These are phyloP conservation scores for Fusarium chuoi DNA, from an alignment of 2,329 filamentous ascomycete genomes.

Conservation along the genomic window DNA sequence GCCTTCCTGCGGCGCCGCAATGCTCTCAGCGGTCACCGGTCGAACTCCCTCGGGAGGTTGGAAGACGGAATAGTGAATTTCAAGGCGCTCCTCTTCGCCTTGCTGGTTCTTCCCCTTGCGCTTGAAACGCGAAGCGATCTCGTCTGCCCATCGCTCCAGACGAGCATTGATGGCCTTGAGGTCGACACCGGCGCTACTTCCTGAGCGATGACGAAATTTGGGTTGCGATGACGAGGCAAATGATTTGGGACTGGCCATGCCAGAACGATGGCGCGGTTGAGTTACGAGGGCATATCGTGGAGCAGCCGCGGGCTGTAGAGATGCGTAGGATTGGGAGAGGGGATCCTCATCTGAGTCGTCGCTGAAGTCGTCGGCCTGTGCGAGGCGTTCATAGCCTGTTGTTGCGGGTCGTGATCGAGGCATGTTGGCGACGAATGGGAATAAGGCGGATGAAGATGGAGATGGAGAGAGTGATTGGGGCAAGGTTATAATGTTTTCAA, in stretches of 20 bases:
- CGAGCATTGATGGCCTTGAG: slow-evolving; percentile 98
- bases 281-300: slow-evolving; percentile 72
- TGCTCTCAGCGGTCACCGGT: slow-evolving; percentile 78
- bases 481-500: slow-evolving; percentile 13
- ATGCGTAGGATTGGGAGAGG: slow-evolving; percentile 63
- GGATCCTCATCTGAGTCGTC: slow-evolving; percentile 76
- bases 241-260: slow-evolving; percentile 66
- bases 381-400: slow-evolving; percentile 86
- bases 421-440: slow-evolving; percentile 56
- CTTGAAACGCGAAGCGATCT: slow-evolving; percentile 98
- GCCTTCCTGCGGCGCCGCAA: slow-evolving; percentile 72
- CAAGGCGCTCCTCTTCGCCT: slow-evolving; percentile 84
- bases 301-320: slow-evolving; percentile 67
- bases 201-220: slow-evolving; percentile 60
- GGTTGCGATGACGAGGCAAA: slow-evolving; percentile 46
- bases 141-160: slow-evolving; percentile 95
- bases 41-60: slow-evolving; percentile 89
- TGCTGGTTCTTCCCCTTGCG: slow-evolving; percentile 78
- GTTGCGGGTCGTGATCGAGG: slow-evolving; percentile 75
- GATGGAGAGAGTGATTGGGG: neutral
- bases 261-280: slow-evolving; percentile 69
- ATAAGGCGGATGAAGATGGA: neutral
- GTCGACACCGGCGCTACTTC: slow-evolving; percentile 89
- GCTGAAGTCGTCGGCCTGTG: slow-evolving; percentile 81
- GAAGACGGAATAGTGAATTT: slow-evolving; percentile 98